These are phyloP conservation scores for Drosera spatulata DNA, from an alignment of 179 eudicot genomes.

Conservation along the genomic window DNA sequence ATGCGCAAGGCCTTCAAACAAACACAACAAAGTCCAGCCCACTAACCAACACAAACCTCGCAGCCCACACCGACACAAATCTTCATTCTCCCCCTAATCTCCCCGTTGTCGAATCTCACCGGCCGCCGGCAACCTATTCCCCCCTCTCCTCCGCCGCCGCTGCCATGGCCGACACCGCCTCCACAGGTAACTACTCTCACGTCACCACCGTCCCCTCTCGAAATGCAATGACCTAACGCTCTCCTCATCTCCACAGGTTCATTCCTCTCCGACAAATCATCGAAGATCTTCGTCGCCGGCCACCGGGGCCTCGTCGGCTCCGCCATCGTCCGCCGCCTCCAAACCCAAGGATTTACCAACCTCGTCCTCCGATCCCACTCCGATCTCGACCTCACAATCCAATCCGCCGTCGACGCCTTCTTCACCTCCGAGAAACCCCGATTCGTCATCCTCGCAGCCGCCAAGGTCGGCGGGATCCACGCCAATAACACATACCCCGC, in stretches of 20 bases:
- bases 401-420: constrained; percentile 49
- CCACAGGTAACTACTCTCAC: no score
- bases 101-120: no score
- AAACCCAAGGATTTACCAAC: constrained; percentile 31
- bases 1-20: no score
- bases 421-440: constrained; percentile 46
- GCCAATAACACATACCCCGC: constrained; percentile 74
- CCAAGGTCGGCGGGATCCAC: constrained; percentile 77
- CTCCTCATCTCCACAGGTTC: neutral
- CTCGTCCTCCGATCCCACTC: constrained; percentile 58
- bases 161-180: no score
- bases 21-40: no score
- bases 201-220: no score
- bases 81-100: no score
- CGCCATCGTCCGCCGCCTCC: constrained; percentile 51
- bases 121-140: no score
- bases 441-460: constrained; percentile 74
- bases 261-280: constrained; percentile 36
- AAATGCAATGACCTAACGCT: no score
- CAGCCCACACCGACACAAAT: no score
- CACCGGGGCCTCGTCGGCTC: constrained; percentile 74
- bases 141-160: no score
- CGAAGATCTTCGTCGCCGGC: constrained; percentile 61
- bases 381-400: constrained; percentile 64
- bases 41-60: no score